Base-by-base conservation (phyloP, 306 rosid species). In the Begonia loranthoides region DNA sequence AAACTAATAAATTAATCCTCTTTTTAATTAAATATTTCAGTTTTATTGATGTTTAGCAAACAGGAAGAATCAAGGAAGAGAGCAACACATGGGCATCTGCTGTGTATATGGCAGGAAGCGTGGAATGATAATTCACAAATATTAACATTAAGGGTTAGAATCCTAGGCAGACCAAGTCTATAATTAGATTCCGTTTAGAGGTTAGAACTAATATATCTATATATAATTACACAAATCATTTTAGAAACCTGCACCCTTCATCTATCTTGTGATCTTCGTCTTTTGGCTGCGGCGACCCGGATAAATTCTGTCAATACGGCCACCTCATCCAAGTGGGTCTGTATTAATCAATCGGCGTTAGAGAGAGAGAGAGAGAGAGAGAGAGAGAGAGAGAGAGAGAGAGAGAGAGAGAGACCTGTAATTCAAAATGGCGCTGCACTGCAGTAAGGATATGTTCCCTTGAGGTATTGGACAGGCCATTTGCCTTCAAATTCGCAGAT, bases 371-470 rank as follows among this genome's bases (percentile, higher is more conserved):
- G 36, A 28, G 36, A 28, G 22, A 19, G 36, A 4, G 36, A 28
- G 36, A 28, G 36, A 28, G 36, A 28, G 36, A 4, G 36, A 28
- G 36, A 28, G 36, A 28, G 36, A 28, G 36, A 28, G 36, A 28
- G 36, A 28, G 36, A 28, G 36, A 41, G 36, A 61, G 41, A 64
- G 50, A 50, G 43, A 81, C 88, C 88, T 63, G 74, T 49, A 66
- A 59, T 9, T 50, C 52, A 63, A 77, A 77, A 66, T 81, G 88
- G 10, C 64, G 79, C 49, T 66, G 69, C 13, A 59, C 81, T 4
- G 60, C 55, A 13, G 38, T 64, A 41, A 77, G 56, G 79, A 81
- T 50, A 13, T 66, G 79, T 12, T 74, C 88, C 67, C 73, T 70
- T 10, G 88, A 54, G 16, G 69, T 65, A 52, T 45, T 66, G 13